These are phyloP conservation scores for Cordyceps pruinosa DNA, from an alignment of 2,329 filamentous ascomycete genomes.

Conservation along the genomic window DNA sequence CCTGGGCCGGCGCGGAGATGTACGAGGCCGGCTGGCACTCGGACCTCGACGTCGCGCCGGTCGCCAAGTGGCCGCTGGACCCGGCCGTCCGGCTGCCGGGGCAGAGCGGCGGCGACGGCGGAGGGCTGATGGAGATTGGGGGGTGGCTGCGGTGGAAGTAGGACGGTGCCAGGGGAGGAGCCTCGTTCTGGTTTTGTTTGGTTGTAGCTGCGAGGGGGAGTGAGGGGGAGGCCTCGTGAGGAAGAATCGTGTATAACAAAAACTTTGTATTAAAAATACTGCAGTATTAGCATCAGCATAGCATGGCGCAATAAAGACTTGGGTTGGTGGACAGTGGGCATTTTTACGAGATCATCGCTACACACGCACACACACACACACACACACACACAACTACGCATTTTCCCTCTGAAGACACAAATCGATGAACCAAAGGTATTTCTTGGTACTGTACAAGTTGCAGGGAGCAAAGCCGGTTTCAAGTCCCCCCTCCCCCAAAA, in stretches of 20 bases:
- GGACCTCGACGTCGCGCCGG: slow-evolving; percentile 50
- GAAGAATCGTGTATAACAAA: background rate
- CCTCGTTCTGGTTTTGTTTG: background rate
- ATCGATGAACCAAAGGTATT: background rate
- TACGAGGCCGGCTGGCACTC: slow-evolving; percentile 68
- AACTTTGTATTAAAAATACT: slow-evolving; percentile 4
- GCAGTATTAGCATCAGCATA: background rate
- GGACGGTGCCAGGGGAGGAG: background rate
- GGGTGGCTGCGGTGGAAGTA: slow-evolving; percentile 35
- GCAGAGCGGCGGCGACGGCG: slow-evolving; percentile 20
- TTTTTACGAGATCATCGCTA: background rate
- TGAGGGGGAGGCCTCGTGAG: background rate
- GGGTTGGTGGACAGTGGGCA: background rate
- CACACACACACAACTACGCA: too few relatives aligned
- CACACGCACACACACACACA: background rate
- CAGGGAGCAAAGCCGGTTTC: slow-evolving; percentile 12
- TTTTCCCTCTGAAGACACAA: background rate
- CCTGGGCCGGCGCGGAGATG: slow-evolving; percentile 91
- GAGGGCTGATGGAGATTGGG: slow-evolving; percentile 58
- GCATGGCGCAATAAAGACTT: background rate
- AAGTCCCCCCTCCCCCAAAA: background rate
- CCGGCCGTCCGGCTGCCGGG: slow-evolving; percentile 21
- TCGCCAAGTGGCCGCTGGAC: slow-evolving; percentile 72
- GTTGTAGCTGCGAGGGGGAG: background rate
- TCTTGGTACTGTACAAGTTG: slow-evolving; percentile 23